These are phyloP conservation scores for Arthroderma sp. DNA, from an alignment of 2,329 filamentous ascomycete genomes.

Conservation along the genomic window DNA sequence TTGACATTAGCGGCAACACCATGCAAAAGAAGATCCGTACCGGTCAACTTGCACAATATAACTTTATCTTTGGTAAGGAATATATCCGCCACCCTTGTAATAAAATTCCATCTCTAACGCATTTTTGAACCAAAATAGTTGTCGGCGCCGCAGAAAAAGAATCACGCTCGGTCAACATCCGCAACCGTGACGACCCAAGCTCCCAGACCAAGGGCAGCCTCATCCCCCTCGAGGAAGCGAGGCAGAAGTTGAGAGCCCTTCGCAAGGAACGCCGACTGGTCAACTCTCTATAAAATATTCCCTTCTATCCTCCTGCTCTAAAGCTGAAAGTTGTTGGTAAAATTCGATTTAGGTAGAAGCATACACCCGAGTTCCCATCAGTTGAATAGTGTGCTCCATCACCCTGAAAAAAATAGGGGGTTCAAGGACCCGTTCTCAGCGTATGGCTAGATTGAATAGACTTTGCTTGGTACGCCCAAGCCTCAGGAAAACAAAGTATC, in stretches of 20 bases:
- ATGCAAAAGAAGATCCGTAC: slow-evolving; percentile 40
- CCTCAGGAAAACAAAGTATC: no score
- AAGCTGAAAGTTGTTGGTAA: no score
- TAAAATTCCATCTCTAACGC: neutral
- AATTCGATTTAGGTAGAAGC: no score
- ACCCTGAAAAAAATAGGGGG: no score
- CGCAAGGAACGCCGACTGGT: slow-evolving; percentile 34
- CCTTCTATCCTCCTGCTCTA: neutral
- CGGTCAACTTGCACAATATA: slow-evolving; percentile 37
- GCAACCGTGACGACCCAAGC: slow-evolving; percentile 49
- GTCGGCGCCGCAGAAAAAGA: slow-evolving; percentile 51
- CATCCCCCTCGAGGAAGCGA: slow-evolving; percentile 46
- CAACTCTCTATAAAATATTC: slow-evolving; percentile 23
- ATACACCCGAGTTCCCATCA: no score
- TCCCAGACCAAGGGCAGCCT: slow-evolving; percentile 51
- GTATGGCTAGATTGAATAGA: no score
- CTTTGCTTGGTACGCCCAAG: no score
- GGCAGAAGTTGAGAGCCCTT: slow-evolving; percentile 38
- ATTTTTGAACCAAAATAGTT: slow-evolving; percentile 27
- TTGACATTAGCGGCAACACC: slow-evolving; percentile 38
- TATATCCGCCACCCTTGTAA: neutral
- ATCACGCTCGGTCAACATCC: slow-evolving; percentile 47
- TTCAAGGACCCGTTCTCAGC: no score
- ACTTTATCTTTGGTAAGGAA: slow-evolving; percentile 38
- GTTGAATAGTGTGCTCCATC: no score